phyloP scores from a whole-genome alignment of 495 filamentous ascomycete genomes.

The Penicillium antarcticum region DNA sequence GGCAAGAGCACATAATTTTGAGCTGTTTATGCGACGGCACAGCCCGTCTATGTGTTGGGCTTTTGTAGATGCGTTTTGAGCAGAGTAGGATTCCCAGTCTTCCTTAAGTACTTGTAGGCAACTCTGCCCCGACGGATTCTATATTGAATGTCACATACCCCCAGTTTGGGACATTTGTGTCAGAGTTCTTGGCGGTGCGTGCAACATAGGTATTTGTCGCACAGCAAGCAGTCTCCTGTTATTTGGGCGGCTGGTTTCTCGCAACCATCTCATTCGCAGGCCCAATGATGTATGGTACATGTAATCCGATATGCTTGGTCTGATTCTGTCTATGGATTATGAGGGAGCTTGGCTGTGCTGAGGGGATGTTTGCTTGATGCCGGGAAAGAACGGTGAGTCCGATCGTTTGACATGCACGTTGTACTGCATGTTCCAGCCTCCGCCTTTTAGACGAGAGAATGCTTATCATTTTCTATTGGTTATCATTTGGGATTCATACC shows the following conservation, averaged over 20 bases:
- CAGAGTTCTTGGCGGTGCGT: constrained; percentile 1
- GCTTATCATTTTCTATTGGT: too few relatives aligned
- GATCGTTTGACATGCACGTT: too few relatives aligned
- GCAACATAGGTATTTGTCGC: constrained; percentile 2
- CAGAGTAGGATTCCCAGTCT: not conserved
- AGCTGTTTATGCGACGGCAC: not conserved
- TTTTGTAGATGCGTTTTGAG: not conserved
- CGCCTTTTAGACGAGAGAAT: too few relatives aligned
- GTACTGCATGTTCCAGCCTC: too few relatives aligned
- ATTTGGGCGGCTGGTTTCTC: constrained; percentile 1
- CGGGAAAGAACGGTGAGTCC: too few relatives aligned
- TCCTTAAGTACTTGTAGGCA: not conserved
- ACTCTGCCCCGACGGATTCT: not conserved
- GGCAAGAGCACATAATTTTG: not conserved
- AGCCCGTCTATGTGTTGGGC: not conserved
- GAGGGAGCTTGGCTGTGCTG: too few relatives aligned
- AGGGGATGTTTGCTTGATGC: too few relatives aligned
- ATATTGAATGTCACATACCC: not conserved
- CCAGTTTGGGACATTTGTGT: not conserved
- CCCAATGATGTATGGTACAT: not conserved
- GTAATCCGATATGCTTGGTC: too few relatives aligned
- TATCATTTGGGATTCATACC: too few relatives aligned
- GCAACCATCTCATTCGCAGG: not conserved
- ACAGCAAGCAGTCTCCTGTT: constrained; percentile 6
- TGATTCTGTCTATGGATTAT: too few relatives aligned